Evolutionary conservation across 306 rosid species (phyloP).

Genomic region (Prunus salicina): DNA sequence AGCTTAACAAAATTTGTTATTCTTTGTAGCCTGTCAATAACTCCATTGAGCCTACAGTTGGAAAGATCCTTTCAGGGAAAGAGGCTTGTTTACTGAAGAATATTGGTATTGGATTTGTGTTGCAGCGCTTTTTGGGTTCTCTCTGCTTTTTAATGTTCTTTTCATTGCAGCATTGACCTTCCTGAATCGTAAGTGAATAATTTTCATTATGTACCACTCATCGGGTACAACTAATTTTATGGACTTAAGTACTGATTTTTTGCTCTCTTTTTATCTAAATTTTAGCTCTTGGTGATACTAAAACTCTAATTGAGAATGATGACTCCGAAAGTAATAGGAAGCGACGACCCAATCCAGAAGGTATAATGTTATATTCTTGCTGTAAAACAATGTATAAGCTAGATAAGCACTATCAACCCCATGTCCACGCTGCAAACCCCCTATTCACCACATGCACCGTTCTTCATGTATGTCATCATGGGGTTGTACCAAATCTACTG

Average conservation of each 20-base stretch:
- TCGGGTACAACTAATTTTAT: neutral
- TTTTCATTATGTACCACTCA: neutral
- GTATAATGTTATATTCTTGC: neutral
- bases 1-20: neutral
- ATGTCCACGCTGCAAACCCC: neutral
- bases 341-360: conserved; percentile 4
- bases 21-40: conserved; percentile 13
- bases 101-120: conserved; percentile 53
- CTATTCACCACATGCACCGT: neutral
- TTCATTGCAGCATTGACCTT: conserved; percentile 53
- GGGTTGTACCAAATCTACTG: neutral
- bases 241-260: neutral
- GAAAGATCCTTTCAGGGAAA: neutral
- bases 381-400: neutral
- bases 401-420: neutral
- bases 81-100: conserved; percentile 13
- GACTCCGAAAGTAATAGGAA: neutral
- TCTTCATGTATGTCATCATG: neutral
- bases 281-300: conserved; percentile 1
- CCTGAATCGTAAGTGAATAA: conserved; percentile 48
- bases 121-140: conserved; percentile 44
- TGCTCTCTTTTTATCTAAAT: neutral
- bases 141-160: conserved; percentile 37
- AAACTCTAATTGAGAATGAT: neutral
- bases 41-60: conserved; percentile 15